Evolutionary conservation across 2,329 filamentous ascomycete genomes (phyloP).

Genomic region (Stachybotrys chlorohalonatus): DNA sequence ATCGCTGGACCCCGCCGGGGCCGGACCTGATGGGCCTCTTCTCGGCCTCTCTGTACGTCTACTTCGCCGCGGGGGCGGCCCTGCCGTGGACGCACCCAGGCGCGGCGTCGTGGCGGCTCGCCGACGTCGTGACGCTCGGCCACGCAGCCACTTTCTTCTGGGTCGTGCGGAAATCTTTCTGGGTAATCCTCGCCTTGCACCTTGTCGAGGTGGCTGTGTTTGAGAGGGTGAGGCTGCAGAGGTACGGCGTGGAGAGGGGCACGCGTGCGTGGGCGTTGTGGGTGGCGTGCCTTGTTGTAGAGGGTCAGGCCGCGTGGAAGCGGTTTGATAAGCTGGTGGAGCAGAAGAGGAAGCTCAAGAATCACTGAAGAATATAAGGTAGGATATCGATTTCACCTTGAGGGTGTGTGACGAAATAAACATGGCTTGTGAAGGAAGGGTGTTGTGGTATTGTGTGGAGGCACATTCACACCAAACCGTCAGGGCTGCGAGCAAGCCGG

Average conservation of each 20-base stretch:
- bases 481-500: too few relatives aligned
- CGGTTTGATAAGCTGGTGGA: background rate
- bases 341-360: slow-evolving; percentile 24
- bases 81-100: slow-evolving; percentile 42
- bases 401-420: too few relatives aligned
- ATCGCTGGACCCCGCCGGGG: slow-evolving; percentile 30
- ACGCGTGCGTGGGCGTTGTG: slow-evolving; percentile 45
- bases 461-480: too few relatives aligned
- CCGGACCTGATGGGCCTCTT: slow-evolving; percentile 43
- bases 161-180: slow-evolving; percentile 49
- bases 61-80: slow-evolving; percentile 40
- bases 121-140: slow-evolving; percentile 44
- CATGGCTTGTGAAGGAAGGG: too few relatives aligned
- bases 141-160: slow-evolving; percentile 50
- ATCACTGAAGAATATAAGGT: slow-evolving; percentile 20
- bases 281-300: slow-evolving; percentile 46
- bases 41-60: slow-evolving; percentile 37
- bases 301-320: slow-evolving; percentile 32
- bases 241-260: slow-evolving; percentile 36
- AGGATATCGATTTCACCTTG: too few relatives aligned
- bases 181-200: slow-evolving; percentile 57
- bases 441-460: too few relatives aligned
- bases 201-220: slow-evolving; percentile 49
- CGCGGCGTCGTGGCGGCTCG: slow-evolving; percentile 35
- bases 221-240: slow-evolving; percentile 35